Percentiles rank a stretch among this genome's conserved stretches.
Evolutionary conservation across 2,329 filamentous ascomycete species (phyloP).

Genomic region (Alternaria burnsii): DNA sequence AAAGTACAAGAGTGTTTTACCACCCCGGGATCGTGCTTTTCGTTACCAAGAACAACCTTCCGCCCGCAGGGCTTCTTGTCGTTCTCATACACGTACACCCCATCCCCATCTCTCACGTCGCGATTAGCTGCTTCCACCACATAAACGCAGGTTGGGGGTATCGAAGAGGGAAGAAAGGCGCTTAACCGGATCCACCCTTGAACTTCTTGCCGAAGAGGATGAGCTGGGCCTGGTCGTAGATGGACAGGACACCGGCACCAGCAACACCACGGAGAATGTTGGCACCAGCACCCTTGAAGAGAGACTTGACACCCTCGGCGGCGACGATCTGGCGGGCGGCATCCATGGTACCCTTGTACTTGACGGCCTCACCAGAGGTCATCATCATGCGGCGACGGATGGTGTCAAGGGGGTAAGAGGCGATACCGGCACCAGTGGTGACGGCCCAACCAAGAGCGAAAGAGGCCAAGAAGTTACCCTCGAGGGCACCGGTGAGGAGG

Average conservation of each 20-base stretch:
- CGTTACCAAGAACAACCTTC: slow-evolving; percentile 56
- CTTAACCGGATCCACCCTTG: slow-evolving; percentile 68
- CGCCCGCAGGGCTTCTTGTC: slow-evolving; percentile 47
- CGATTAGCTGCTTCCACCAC: slow-evolving; percentile 48
- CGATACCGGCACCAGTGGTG: slow-evolving; percentile 99
- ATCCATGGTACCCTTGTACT: slow-evolving; percentile 98
- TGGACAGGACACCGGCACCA: slow-evolving; percentile 99
- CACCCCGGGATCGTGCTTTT: slow-evolving; percentile 52
- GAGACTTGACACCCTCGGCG: slow-evolving; percentile 96
- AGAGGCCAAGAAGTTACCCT: slow-evolving; percentile 99
- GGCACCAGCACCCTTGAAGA: slow-evolving; percentile 99
- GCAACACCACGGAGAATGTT: slow-evolving; percentile 99
- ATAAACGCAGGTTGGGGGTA: slow-evolving; percentile 48
- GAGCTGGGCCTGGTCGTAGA: slow-evolving; percentile 99
- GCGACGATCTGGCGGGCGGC: slow-evolving; percentile 92
- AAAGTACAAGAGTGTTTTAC: slow-evolving; percentile 55
- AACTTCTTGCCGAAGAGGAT: slow-evolving; percentile 99
- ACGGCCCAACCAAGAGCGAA: slow-evolving; percentile 98
- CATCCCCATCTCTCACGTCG: slow-evolving; percentile 38
- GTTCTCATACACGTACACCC: slow-evolving; percentile 47
- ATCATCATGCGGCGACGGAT: slow-evolving; percentile 99
- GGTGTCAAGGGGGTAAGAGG: slow-evolving; percentile 99
- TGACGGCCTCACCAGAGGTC: slow-evolving; percentile 96
- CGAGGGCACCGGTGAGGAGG: slow-evolving; percentile 86
- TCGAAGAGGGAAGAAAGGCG: slow-evolving; percentile 44